Conservation (phyloP, 768 basidiomycete species). For the Leccinum uliginosum region DNA sequence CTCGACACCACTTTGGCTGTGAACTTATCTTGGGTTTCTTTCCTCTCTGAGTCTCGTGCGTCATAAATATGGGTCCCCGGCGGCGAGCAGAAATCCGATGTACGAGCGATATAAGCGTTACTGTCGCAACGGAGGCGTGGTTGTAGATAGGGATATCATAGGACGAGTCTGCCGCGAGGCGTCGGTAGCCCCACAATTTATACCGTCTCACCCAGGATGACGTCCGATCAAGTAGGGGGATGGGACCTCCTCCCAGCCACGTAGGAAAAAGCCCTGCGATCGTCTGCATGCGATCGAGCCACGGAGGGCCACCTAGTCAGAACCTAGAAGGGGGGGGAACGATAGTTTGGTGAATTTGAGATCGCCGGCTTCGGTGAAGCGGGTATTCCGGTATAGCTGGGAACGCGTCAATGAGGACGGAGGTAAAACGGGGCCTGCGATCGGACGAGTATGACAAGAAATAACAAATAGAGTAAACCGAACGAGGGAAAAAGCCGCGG, state of each 20-base stretch:
- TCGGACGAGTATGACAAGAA: conserved; percentile 6
- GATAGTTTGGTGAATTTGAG: neutral
- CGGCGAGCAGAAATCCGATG: conserved; percentile 1
- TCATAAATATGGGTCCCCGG: neutral
- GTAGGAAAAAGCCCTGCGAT: neutral
- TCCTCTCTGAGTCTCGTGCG: conserved; percentile 6
- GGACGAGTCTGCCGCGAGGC: conserved; percentile 4
- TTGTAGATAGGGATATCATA: neutral
- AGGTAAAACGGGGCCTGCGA: conserved; percentile 14
- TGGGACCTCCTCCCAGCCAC: neutral
- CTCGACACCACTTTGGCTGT: neutral
- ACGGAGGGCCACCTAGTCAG: neutral
- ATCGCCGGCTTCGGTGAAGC: conserved; percentile 21
- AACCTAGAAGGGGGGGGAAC: neutral
- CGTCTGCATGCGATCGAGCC: neutral
- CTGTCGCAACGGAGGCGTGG: neutral
- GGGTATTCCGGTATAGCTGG: conserved; percentile 14
- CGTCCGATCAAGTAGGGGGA: conserved; percentile 3
- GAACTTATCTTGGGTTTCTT: neutral
- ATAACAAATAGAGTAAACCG: neutral
- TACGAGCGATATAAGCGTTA: neutral
- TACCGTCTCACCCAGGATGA: conserved; percentile 4
- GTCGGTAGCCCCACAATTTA: conserved; percentile 6
- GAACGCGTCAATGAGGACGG: conserved; percentile 7
- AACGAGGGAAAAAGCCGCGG: conserved; percentile 2